Percentiles rank a stretch among this genome's conserved stretches.
phyloP scores from a whole-genome alignment of 768 basidiomycete species.

The Porphyrellus cyaneotinctus region DNA sequence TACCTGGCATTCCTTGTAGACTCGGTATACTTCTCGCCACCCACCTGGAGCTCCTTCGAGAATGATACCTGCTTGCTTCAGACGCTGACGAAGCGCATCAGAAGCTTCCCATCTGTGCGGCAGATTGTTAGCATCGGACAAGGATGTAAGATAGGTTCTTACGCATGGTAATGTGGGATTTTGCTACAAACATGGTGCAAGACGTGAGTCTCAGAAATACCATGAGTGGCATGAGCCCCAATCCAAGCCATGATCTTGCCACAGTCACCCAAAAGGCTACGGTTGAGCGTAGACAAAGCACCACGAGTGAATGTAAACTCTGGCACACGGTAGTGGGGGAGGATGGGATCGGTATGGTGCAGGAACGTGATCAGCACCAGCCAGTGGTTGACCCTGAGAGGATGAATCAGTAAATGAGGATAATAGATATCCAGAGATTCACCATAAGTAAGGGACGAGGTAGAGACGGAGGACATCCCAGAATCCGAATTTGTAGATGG shows the following conservation, averaged over 20 bases:
- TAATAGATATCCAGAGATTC: constrained; percentile 1
- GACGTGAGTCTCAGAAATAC: constrained; percentile 93
- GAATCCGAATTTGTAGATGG: constrained; percentile 62
- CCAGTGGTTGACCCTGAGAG: constrained; percentile 82
- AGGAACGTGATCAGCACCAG: constrained; percentile 95
- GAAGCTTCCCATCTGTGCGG: too few species aligned
- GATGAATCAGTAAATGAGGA: not conserved
- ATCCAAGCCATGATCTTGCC: constrained; percentile 82
- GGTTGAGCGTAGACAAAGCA: constrained; percentile 88
- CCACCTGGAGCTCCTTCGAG: constrained; percentile 72
- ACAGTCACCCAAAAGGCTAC: constrained; percentile 70
- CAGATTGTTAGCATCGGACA: not conserved
- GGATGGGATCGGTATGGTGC: constrained; percentile 95
- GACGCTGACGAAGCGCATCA: constrained; percentile 73
- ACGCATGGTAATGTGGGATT: constrained; percentile 93
- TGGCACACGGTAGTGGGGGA: constrained; percentile 88
- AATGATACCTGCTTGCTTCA: constrained; percentile 53
- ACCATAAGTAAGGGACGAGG: constrained; percentile 62
- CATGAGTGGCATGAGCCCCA: constrained; percentile 80
- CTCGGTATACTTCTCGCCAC: constrained; percentile 76
- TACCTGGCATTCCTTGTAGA: constrained; percentile 75
- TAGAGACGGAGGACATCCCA: constrained; percentile 48
- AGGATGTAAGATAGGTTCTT: constrained; percentile 18
- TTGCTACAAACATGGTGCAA: constrained; percentile 90
- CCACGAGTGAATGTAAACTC: constrained; percentile 94